Conservation (phyloP, 441 rosid species). For the Isatis lusitanica region DNA sequence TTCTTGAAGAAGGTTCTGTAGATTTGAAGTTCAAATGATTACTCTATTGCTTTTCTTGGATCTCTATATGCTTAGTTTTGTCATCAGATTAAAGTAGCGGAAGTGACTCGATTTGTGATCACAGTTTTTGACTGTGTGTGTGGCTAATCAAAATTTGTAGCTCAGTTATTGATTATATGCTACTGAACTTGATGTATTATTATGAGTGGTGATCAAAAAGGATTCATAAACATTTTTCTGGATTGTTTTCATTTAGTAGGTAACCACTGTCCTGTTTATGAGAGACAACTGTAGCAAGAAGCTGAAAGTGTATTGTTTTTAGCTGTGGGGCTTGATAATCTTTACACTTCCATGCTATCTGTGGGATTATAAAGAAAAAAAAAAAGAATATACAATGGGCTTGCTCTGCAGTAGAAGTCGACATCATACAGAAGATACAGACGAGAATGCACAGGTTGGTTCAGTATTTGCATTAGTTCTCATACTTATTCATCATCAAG, state of each 20-base stretch:
- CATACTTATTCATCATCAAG: slow-evolving; percentile 1
- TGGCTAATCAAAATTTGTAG: not conserved
- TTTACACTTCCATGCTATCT: slow-evolving; percentile 52
- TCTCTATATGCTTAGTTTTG: not conserved
- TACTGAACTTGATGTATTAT: not conserved
- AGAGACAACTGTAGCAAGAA: slow-evolving; percentile 32
- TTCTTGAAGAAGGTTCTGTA: not conserved
- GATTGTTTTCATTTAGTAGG: slow-evolving; percentile 29
- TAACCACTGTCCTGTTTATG: slow-evolving; percentile 29
- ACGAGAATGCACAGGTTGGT: slow-evolving; percentile 73
- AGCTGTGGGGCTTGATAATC: slow-evolving; percentile 33
- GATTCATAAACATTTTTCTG: not conserved
- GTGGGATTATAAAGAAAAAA: slow-evolving; percentile 30
- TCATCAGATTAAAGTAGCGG: not conserved
- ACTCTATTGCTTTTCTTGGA: not conserved
- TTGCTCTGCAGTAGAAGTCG: slow-evolving; percentile 79
- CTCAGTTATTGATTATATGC: not conserved
- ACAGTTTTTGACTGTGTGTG: not conserved
- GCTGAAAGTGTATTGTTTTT: slow-evolving; percentile 29
- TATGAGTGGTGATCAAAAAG: too few relatives aligned
- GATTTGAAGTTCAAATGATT: slow-evolving; percentile 1
- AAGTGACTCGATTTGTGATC: not conserved
- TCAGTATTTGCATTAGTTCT: not conserved
- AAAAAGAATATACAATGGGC: slow-evolving; percentile 52
- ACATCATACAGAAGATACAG: slow-evolving; percentile 60